These are phyloP conservation scores for Anacardium occidentale DNA, from an alignment of 345 rosid species.

Conservation along the genomic window DNA sequence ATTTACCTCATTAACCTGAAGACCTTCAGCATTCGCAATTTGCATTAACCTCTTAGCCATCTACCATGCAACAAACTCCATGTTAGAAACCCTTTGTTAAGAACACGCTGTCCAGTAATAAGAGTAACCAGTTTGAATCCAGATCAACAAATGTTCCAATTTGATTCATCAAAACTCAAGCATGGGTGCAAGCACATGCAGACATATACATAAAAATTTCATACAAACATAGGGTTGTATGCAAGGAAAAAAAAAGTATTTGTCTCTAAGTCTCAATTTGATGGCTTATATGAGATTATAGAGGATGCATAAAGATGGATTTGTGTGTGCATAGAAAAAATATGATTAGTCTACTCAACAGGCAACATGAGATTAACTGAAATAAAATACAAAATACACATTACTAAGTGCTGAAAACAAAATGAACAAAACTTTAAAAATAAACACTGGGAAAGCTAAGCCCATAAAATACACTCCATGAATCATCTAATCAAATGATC, in stretches of 20 bases:
- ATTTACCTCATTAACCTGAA: constrained; percentile 70
- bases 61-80: constrained; percentile 43
- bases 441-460: too few species aligned
- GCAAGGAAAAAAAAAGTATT: not conserved
- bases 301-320: too few species aligned
- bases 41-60: constrained; percentile 95
- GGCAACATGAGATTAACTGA: too few species aligned
- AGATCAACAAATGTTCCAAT: not conserved
- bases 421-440: too few species aligned
- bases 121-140: not conserved
- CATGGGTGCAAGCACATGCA: not conserved
- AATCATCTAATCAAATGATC: too few species aligned
- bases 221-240: not conserved
- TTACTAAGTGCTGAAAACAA: too few species aligned
- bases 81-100: constrained; percentile 14
- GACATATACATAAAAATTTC: not conserved
- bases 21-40: constrained; percentile 79
- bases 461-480: too few species aligned
- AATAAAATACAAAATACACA: too few species aligned
- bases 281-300: not conserved
- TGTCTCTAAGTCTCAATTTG: not conserved
- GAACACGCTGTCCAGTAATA: not conserved
- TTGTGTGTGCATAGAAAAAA: too few species aligned
- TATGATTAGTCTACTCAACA: too few species aligned
- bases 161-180: not conserved